Evolutionary conservation across 805 yeast species (phyloP), one percentile per base, ranked within the genome.

Genomic region (Jamesozyma rosinii): DNA sequence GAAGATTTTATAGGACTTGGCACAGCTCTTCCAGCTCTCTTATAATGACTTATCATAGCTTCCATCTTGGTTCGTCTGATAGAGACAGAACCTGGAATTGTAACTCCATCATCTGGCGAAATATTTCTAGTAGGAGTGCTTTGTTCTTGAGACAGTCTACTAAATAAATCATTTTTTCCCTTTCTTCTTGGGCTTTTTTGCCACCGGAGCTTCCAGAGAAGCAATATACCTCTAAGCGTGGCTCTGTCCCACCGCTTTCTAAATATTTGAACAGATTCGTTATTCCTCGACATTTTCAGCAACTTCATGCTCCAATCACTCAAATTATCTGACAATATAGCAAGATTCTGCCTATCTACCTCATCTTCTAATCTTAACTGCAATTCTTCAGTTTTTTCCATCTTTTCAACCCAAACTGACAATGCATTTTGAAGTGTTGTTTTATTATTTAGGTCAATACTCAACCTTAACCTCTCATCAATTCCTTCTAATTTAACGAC

Each of bases 231-330:
- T 40, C 71, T 49, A 21, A 65, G 44, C 21, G 53, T 61, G 1
- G 71, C 71, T 37, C 71, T 56, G 42, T 61, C 54, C 71, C 71
- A 68, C 40, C 72, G 53, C n/a, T 47, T 50, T 35, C 59, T 51
- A 46, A 67, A 66, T 13, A 50, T 49, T 4, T 49, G 54, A 2
- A 65, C 57, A 1, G 59, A 54, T 43, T 64, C 68, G 22, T 61
- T 54, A 44, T 66, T 66, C 43, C 67, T 58, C 30, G 55, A 53
- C 2, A 53, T 46, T 45, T 65, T 67, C 44, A 67, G 47, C 26
- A 53, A 46, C 37, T 55, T 52, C 46, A 67, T 48, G 21, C 61
- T 59, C 70, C 71, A 67, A 5, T 43, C 11, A 36, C 63, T 65
- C 46, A 65, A 41, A 41, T 49, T 50, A 36, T 53, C 53, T 22